Percentiles rank a stretch among this genome's conserved stretches.
phyloP scores from a whole-genome alignment of 1,284 basidiomycete genomes.

The Pyrrhoderma lamaoense region DNA sequence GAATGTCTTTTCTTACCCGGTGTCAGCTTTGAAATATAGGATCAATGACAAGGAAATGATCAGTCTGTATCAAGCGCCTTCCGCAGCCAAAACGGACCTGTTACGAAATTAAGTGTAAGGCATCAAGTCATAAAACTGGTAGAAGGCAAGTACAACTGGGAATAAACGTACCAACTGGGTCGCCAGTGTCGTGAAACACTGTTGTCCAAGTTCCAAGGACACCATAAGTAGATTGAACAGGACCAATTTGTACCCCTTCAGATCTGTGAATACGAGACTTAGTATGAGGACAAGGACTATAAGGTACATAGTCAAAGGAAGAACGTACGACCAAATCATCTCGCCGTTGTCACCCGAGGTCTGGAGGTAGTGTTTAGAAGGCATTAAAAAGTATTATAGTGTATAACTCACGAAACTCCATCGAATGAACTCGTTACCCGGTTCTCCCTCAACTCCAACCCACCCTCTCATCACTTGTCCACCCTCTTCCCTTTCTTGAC shows the following conservation, averaged over 20 bases:
- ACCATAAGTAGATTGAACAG: conserved; percentile 50
- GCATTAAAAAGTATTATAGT: conserved; percentile 13
- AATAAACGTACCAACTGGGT: conserved; percentile 53
- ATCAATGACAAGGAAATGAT: no score
- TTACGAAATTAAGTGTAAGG: neutral
- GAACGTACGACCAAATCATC: conserved; percentile 55
- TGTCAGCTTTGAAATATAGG: no score
- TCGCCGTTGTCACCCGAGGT: conserved; percentile 48
- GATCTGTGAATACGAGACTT: conserved; percentile 34
- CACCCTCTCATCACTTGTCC: conserved; percentile 35
- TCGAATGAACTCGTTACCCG: conserved; percentile 46
- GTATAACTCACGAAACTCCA: conserved; percentile 54
- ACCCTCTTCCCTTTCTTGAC: no score
- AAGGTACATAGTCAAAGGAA: neutral
- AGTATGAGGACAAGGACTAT: neutral
- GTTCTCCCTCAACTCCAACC: conserved; percentile 49
- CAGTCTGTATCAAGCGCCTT: conserved; percentile 14
- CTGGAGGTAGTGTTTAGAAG: conserved; percentile 28
- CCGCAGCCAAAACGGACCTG: conserved; percentile 32
- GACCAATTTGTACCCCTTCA: conserved; percentile 57
- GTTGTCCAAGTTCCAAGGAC: conserved; percentile 65
- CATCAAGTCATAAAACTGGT: neutral
- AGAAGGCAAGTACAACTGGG: conserved; percentile 21
- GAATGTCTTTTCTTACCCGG: no score
- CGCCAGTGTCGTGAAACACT: conserved; percentile 49